Evolutionary conservation across 345 rosid genomes (phyloP), one percentile per base, ranked within the genome.

Genomic region (Populus davidiana): DNA sequence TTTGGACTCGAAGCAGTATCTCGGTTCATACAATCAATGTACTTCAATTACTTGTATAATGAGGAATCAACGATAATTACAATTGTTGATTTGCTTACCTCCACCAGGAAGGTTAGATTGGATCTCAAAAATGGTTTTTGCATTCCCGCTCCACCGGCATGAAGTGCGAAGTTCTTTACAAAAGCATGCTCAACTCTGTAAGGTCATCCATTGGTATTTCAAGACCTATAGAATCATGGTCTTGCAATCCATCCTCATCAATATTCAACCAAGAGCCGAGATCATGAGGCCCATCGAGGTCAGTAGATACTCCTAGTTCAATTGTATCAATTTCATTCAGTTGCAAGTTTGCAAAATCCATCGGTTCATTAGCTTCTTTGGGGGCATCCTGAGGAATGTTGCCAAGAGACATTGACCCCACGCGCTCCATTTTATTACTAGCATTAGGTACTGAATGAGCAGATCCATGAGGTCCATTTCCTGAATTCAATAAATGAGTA

Each of bases 181-280:
- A 61, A 11, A 84, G 65, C 85, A 89, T 83, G 27, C 76, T 81
- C 84, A 89, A 69, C 35, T 86, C 90, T 0, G 91, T 79, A 39
- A 96, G 92, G 80, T 94, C 98, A 78, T 96, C 99, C 97, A 92
- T 92, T 23, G 99, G 98, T 85, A 94, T 89, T 75, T 88, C 91
- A 41, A 94, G 91, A 73, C 98, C 98, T 13, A 86, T 84, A 2
- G 92, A 78, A 78, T 92, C 97, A 66, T 86, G 87, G 75, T 87
- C 99, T 76, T 86, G 98, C 79, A 90, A 84, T 10, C 89, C 91
- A 59, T 93, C 98, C 38, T 84, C 88, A 2, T 89, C 94, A 36
- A 92, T 78, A 77, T 87, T 89, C 8, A 93, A 86, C 90, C 92
- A 90, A 6, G 81, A 83, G 56, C 86, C 84, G 5, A 96, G 75